Evolutionary conservation across 805 yeast genomes (phyloP).

Genomic region (Ogataea paraovalis): DNA sequence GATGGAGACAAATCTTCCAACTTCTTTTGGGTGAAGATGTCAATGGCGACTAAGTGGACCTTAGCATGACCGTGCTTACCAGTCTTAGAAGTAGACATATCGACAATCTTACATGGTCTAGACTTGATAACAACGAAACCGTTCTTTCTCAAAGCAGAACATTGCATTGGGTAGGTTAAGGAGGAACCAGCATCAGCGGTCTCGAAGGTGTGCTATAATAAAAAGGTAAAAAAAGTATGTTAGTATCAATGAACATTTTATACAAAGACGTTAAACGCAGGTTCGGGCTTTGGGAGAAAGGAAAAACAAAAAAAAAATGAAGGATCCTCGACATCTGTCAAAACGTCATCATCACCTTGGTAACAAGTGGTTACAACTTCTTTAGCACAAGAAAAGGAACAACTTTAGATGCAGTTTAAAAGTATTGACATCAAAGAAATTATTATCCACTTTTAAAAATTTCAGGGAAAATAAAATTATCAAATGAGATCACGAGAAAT

Average conservation of each 20-base stretch:
- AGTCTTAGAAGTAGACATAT: slow-evolving; percentile 99
- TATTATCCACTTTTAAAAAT: no score
- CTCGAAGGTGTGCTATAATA: slow-evolving; percentile 81
- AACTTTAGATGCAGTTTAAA: no score
- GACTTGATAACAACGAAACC: slow-evolving; percentile 98
- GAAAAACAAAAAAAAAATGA: no score
- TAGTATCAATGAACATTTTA: slow-evolving; percentile 2
- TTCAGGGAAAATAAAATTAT: not conserved
- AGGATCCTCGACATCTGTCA: no score
- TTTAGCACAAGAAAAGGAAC: no score
- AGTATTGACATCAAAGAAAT: no score
- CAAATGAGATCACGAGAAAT: slow-evolving; percentile 1
- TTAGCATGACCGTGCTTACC: slow-evolving; percentile 99
- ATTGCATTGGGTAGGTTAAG: slow-evolving; percentile 96
- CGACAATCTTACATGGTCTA: slow-evolving; percentile 99
- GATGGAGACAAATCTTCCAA: slow-evolving; percentile 99
- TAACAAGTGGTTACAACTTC: no score
- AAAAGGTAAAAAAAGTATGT: slow-evolving; percentile 5
- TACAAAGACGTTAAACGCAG: no score
- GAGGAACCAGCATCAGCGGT: slow-evolving; percentile 99
- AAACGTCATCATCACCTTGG: no score
- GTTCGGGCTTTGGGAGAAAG: no score
- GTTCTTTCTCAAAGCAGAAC: slow-evolving; percentile 99
- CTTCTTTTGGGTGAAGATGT: slow-evolving; percentile 98
- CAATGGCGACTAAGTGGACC: slow-evolving; percentile 98